phyloP scores from a whole-genome alignment of 2,329 filamentous ascomycete genomes.

The Fusarium avenaceum region DNA sequence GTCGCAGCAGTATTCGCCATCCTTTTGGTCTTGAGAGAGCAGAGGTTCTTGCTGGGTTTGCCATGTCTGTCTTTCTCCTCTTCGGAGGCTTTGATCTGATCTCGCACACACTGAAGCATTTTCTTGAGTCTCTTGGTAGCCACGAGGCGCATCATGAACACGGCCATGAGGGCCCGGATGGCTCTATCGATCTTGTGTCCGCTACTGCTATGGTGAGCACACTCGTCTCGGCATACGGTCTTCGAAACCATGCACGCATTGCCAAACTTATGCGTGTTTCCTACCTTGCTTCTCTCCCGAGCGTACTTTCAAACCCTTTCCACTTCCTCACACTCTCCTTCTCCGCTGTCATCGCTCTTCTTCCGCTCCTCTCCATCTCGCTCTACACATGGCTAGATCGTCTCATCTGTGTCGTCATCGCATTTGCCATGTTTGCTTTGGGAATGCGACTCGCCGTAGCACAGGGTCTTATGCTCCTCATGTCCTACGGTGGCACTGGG shows the following conservation, averaged over 20 bases:
- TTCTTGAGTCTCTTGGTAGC: slow-evolving; percentile 73
- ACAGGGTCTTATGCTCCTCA: slow-evolving; percentile 93
- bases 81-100: slow-evolving; percentile 98
- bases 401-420: slow-evolving; percentile 83
- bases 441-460: slow-evolving; percentile 86
- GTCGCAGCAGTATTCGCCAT: slow-evolving; percentile 89
- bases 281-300: slow-evolving; percentile 84
- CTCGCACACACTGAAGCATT: slow-evolving; percentile 92
- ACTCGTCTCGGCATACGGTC: slow-evolving; percentile 84
- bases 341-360: slow-evolving; percentile 81
- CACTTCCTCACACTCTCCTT: slow-evolving; percentile 95
- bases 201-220: slow-evolving; percentile 86
- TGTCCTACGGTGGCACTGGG: slow-evolving; percentile 76
- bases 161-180: slow-evolving; percentile 74
- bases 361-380: slow-evolving; percentile 85
- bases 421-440: slow-evolving; percentile 88
- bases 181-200: slow-evolving; percentile 84
- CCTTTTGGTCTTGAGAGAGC: slow-evolving; percentile 93
- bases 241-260: slow-evolving; percentile 93
- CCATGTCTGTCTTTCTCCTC: slow-evolving; percentile 94
- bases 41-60: slow-evolving; percentile 95
- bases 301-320: slow-evolving; percentile 91
- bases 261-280: slow-evolving; percentile 90
- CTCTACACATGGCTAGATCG: slow-evolving; percentile 88
- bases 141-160: slow-evolving; percentile 82